Evolutionary conservation across 2,329 filamentous ascomycete species (phyloP), one percentile per base, ranked within the genome.

Genomic region (Beauveria sp.): DNA sequence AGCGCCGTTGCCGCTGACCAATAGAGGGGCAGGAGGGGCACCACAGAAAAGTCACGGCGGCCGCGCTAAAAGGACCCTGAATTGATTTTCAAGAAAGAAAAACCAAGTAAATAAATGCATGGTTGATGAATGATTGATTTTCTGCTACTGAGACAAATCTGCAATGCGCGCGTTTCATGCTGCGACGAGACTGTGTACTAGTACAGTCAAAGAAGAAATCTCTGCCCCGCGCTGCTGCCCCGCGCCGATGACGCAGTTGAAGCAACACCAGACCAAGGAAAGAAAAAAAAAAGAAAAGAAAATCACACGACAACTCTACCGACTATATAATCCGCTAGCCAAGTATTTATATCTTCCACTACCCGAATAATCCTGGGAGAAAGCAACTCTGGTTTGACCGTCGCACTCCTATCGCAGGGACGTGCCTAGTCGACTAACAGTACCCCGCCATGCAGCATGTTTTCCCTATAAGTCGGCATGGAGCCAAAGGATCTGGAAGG

Each of bases 171-270:
- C 18, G 20, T 28, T 34, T 3, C 14, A 22, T 34, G 26, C n/a
- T 52, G 49, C 49, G 49, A 7, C 16, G 14, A 22, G 12, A 20
- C 9, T 18, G 49, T 52, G 14, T 38, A 28, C 9, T 14, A 38
- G 34, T 38, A 38, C 28, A 4, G n/a, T 10, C 7, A 18, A 52
- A 10, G 18, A 22, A 9, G 10, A 52, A 52, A 52, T 50, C 46
- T 51, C 49, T 52, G 49, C 49, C 49, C 49, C 49, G 49, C 49
- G 49, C n/a, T 22, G 49, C n/a, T 53, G 50, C 50, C 50, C 50
- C 50, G 50, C 50, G 50, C 38, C 38, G 26, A 24, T 42, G 51
- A 54, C 51, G 51, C 38, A 54, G 38, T 31, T 5, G 7, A 8
- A 18, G 22, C 20, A 54, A 20, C 22, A 51, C 24, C 9, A 50